Evolutionary conservation across 73 alveolate species (phyloP).

Genomic region (Durusdinium trenchii): DNA sequence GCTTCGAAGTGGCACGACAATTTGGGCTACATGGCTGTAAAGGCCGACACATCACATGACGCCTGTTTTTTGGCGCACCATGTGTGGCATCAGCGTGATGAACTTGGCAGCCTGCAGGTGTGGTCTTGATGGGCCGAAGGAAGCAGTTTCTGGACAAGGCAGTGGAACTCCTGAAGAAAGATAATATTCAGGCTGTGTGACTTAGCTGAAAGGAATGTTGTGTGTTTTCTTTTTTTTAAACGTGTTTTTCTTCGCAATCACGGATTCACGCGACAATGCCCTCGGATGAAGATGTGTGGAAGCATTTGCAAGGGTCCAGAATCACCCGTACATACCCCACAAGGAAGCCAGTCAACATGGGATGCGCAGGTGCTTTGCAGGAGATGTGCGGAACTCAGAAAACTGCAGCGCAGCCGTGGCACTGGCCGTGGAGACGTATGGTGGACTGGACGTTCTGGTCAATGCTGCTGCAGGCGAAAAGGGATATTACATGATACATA

Average conservation of each 20-base stretch:
- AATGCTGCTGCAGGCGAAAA: conserved; percentile 54
- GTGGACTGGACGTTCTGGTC: conserved; percentile 69
- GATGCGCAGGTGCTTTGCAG: conserved; percentile 36
- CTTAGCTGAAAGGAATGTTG: no score
- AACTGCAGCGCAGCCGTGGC: conserved; percentile 23
- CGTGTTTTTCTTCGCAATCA: no score
- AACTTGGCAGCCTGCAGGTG: not conserved
- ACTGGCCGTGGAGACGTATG: conserved; percentile 51
- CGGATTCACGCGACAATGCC: no score
- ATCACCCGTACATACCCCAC: no score
- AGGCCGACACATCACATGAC: no score
- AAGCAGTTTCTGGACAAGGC: conserved; percentile 56
- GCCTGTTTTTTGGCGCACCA: not conserved
- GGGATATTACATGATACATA: no score
- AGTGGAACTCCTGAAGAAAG: not conserved
- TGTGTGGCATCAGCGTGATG: not conserved
- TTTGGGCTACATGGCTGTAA: conserved; percentile 66
- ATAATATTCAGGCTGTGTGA: conserved; percentile 10
- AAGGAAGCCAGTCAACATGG: no score
- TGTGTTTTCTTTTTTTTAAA: not conserved
- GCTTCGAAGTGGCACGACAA: conserved; percentile 70
- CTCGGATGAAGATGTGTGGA: no score
- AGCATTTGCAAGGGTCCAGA: no score
- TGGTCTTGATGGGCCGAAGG: conserved; percentile 67
- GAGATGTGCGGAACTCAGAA: conserved; percentile 16